phyloP scores from a whole-genome alignment of 768 basidiomycete species.

The Mycena leptocephala region DNA sequence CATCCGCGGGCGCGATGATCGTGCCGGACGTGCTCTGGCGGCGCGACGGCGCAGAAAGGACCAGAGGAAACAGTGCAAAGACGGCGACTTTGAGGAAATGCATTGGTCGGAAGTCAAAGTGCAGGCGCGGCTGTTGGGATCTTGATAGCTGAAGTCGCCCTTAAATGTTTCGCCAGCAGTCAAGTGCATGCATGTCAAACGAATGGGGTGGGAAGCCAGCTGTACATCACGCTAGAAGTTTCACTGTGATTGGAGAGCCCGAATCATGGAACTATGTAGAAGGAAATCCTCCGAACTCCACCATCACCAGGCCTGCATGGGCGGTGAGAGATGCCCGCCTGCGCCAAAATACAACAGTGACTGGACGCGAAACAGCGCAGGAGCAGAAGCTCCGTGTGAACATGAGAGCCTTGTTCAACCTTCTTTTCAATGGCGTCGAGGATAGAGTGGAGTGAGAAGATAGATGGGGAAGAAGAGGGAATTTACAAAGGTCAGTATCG shows the following conservation, averaged over 20 bases:
- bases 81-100: conserved; percentile 27
- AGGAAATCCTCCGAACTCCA: not conserved
- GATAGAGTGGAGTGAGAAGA: conserved; percentile 9
- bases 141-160: not conserved
- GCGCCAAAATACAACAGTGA: not conserved
- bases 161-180: conserved; percentile 4
- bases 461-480: not conserved
- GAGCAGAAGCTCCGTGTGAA: not conserved
- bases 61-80: conserved; percentile 22
- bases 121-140: not conserved
- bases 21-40: conserved; percentile 30
- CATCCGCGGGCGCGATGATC: conserved; percentile 44
- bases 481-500: too few species aligned
- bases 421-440: not conserved
- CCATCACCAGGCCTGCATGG: not conserved
- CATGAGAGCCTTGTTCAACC: not conserved
- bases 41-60: conserved; percentile 19
- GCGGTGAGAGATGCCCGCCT: conserved; percentile 10
- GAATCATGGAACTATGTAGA: not conserved
- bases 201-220: not conserved
- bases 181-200: not conserved
- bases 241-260: not conserved
- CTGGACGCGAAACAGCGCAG: not conserved
- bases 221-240: not conserved
- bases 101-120: conserved; percentile 9